These are phyloP conservation scores for Castanopsis chinensis DNA, from an alignment of 306 rosid species.

Conservation along the genomic window DNA sequence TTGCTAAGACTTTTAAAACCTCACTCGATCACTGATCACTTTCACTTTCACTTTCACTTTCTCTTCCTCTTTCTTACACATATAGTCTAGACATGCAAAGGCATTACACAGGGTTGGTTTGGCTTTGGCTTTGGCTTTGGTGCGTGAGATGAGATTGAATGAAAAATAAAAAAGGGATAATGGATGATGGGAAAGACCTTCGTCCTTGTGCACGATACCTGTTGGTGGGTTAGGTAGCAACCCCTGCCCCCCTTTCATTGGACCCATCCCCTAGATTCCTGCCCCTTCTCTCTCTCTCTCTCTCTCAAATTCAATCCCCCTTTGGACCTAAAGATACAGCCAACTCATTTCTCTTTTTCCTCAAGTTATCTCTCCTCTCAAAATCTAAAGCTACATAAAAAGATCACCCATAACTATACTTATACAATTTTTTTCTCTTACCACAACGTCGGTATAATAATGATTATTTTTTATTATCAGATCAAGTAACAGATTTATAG, in stretches of 20 bases:
- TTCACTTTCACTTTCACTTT: no score
- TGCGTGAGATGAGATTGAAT: conserved; percentile 5
- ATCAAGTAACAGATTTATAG: rapidly evolving
- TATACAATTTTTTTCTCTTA: no score
- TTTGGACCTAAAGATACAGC: conserved; percentile 46
- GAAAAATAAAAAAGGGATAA: conserved; percentile 20
- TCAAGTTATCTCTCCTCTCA: conserved; percentile 40
- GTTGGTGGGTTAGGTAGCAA: conserved; percentile 99
- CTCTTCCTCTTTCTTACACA: background rate
- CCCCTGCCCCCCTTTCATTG: conserved; percentile 84
- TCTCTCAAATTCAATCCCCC: conserved; percentile 29
- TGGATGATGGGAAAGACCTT: conserved; percentile 74
- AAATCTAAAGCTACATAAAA: conserved; percentile 19
- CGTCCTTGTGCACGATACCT: conserved; percentile 81
- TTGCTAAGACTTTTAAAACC: conserved; percentile 23
- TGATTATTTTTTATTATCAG: no score
- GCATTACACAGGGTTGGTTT: conserved; percentile 19
- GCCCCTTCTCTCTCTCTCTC: conserved; percentile 33
- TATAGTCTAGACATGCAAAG: background rate
- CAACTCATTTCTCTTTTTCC: conserved; percentile 60
- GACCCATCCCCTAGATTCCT: conserved; percentile 95
- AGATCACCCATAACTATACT: background rate
- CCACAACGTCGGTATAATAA: no score
- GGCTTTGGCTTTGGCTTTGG: no score
- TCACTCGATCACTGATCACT: background rate